Percentiles rank a stretch among this genome's conserved stretches.
These are phyloP conservation scores for Candida jianshihensis DNA, from an alignment of 805 yeast genomes.

Conservation along the genomic window DNA sequence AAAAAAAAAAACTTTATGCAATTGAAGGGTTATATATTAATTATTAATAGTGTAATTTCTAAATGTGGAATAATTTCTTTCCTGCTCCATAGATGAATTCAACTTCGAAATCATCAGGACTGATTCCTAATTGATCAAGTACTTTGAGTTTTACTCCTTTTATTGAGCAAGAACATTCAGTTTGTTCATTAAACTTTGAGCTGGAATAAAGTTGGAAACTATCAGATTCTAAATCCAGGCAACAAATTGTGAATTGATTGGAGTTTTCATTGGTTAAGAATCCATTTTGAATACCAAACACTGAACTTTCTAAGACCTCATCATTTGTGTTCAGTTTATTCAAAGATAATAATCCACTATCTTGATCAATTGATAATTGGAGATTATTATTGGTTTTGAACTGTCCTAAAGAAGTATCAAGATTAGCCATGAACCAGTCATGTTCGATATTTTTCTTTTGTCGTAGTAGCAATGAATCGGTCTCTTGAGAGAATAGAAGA, in stretches of 20 bases:
- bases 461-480: conserved; percentile 27
- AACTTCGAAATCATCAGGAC: conserved; percentile 11
- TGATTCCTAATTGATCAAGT: conserved; percentile 8
- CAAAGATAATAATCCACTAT: background rate
- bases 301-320: no score
- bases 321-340: no score
- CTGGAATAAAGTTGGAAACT: no score
- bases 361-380: background rate
- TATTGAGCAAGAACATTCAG: conserved; percentile 4
- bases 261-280: conserved; percentile 6
- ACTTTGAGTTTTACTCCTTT: conserved; percentile 8
- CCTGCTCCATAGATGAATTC: conserved; percentile 13
- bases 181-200: no score
- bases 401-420: conserved; percentile 40
- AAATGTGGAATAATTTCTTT: conserved; percentile 3
- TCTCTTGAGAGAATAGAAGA: conserved; percentile 26
- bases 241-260: conserved; percentile 9
- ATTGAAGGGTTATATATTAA: no score
- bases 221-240: no score
- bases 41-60: background rate
- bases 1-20: no score
- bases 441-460: background rate
- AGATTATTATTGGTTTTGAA: conserved; percentile 47
- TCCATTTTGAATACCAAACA: conserved; percentile 17
- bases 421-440: conserved; percentile 40